Base-by-base conservation (phyloP, 2,329 filamentous ascomycete species). In the Dryadomyces quercivorus region DNA sequence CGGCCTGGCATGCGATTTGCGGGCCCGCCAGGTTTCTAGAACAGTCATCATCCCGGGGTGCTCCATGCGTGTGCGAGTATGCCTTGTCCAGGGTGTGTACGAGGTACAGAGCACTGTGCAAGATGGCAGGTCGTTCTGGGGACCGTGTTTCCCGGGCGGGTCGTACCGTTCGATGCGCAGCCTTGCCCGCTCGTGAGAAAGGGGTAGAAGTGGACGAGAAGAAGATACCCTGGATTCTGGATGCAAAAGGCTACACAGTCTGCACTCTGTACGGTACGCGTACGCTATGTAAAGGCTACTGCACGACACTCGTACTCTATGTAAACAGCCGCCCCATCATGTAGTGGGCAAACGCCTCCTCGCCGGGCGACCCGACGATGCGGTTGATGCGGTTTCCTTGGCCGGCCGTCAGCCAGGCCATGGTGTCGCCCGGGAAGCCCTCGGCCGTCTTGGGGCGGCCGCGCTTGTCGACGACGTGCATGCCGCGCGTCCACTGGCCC, bases 401-500 rank as follows among this genome's bases (percentile, higher is more conserved):
- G 59, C 72, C 74, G 15, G 70, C 66, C 66, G 84, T 88, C 63
- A 93, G 68, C 93, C 93, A 97, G 52, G 72, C 84, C 73, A 61
- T 80, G 69, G 68, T 82, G 67, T 97, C 92, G 44, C 84, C 86
- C 0, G 83, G 75, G 34, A 83, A 76, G 60, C 60, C 56, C 58
- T 73, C 72, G 12, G 70, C 75, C 6, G 73, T 74, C 64, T 81
- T 80, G 58, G 71, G 73, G 53, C 81, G 71, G 42, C 71, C 69
- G 47, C 93, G 78, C 40, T 82, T 76, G 72, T 98, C 93, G 44
- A 90, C 74, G 36, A 97, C 77, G 64, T 90, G 91, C 84, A 93
- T 91, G 1, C 93, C 92, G 55, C 88, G 77, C 48, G 91, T 95
- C 93, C 93, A 98, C 72, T 97, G 93, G 1, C 92, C 93, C 2